Evolutionary conservation across 768 basidiomycete species (phyloP), one percentile per base, ranked within the genome.

Genomic region (Coprinopsis cinerea): DNA sequence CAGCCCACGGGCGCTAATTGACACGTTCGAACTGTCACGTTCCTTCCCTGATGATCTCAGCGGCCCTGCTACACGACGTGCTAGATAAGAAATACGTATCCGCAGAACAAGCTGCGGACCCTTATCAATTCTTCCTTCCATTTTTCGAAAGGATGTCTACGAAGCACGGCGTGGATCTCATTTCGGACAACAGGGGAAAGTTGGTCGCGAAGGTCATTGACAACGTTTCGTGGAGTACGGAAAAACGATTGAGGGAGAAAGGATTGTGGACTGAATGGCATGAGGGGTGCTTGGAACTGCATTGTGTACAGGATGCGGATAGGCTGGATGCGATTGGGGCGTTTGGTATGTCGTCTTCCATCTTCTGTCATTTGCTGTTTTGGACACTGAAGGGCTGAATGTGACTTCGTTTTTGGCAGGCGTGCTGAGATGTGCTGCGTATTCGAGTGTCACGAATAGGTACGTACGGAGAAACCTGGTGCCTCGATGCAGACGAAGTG

Each of bases 11-110:
- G 24, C 24, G n/a, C 52, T 2, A n/a, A 25, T 11, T 26, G 49
- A 47, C 43, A 53, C 53, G 50, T 51, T 45, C 45, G 22, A 17
- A n/a, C n/a, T n/a, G n/a, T n/a, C n/a, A n/a, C n/a, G n/a, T n/a
- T n/a, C n/a, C n/a, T n/a, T n/a, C n/a, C n/a, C n/a, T n/a, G n/a
- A n/a, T n/a, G n/a, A n/a, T n/a, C 49, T 28, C 53, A 78, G 85
- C 87, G 25, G 86, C 92, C n/a, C 76, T 95, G 32, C 77, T 94
- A 39, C 92, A 94, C 59, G 92, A 95, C 64, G 75, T 92, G 35
- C 70, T 89, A 27, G 88, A 91, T 75, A 88, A 86, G 69, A 91
- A 92, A 71, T 90, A 92, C 59, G 82, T 83, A 15, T 68, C 81
- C 1, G 63, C 72, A 11, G 72, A 71, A 48, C 64, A 78, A 57